A percentile compares a stretch with the other conserved stretches of the same genome.
phyloP scores from a whole-genome alignment of 179 eudicot species.

The Pouteria campechiana region DNA sequence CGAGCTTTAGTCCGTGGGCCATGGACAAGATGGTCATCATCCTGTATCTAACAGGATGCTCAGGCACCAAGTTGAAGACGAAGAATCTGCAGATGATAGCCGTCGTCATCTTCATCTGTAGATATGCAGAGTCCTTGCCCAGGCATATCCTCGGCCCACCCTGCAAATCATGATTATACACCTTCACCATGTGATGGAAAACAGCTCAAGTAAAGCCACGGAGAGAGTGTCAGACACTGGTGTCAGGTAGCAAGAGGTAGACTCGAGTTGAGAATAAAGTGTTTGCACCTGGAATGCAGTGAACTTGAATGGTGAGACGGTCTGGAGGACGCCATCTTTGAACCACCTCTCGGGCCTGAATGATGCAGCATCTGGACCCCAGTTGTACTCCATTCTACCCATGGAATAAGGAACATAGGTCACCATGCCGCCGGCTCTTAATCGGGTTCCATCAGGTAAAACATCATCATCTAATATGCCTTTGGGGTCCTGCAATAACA shows the following conservation, averaged over 20 bases:
- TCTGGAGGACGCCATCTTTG: constrained; percentile 74
- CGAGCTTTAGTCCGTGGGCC: constrained; percentile 76
- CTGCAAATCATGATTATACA: constrained; percentile 24
- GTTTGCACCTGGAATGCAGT: constrained; percentile 81
- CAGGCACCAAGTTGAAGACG: constrained; percentile 57
- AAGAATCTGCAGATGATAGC: constrained; percentile 83
- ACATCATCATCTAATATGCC: constrained; percentile 77
- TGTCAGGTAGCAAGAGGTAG: not conserved
- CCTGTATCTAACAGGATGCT: constrained; percentile 68
- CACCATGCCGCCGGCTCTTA: constrained; percentile 95
- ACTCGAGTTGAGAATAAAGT: not conserved
- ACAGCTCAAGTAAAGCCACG: too few species aligned
- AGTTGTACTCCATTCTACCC: constrained; percentile 97
- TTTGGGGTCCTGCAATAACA: constrained; percentile 62
- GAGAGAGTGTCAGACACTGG: too few species aligned
- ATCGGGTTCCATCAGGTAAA: constrained; percentile 84
- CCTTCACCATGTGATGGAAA: too few species aligned
- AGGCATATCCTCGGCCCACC: constrained; percentile 98
- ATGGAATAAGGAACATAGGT: constrained; percentile 94
- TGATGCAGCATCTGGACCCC: constrained; percentile 81
- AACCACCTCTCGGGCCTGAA: constrained; percentile 96
- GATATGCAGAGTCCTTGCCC: constrained; percentile 89
- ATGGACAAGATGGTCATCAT: constrained; percentile 97
- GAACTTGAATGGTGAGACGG: constrained; percentile 88
- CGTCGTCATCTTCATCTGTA: constrained; percentile 93